Evolutionary conservation across 2,329 filamentous ascomycete genomes (phyloP).

Genomic region (Ceratocystis ficicola): DNA sequence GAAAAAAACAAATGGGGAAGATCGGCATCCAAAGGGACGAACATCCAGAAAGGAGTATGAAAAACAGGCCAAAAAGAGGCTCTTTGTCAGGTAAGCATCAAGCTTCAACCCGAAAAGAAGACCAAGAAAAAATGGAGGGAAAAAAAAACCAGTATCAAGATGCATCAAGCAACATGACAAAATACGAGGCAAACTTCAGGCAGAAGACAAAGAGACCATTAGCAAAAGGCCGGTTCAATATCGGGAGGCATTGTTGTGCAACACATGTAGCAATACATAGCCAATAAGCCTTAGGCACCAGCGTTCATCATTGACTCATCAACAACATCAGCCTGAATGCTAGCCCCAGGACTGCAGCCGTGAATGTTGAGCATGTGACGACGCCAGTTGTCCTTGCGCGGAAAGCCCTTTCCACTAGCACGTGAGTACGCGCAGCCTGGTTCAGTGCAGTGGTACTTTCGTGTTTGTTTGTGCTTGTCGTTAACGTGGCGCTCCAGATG

Average conservation of each 20-base stretch:
- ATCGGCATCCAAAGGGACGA: background rate
- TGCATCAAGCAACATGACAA: background rate
- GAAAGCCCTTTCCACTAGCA: slow-evolving; percentile 45
- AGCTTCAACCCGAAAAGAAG: background rate
- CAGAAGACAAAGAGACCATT: slow-evolving; percentile 5
- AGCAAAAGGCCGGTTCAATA: background rate
- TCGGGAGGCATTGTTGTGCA: background rate
- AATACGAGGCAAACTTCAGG: background rate
- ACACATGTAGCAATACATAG: slow-evolving; percentile 6
- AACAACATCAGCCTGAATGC: slow-evolving; percentile 24
- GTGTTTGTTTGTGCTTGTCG: slow-evolving; percentile 48
- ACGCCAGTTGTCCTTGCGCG: slow-evolving; percentile 51
- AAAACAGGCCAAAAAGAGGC: slow-evolving; percentile 5
- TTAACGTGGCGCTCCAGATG: slow-evolving; percentile 51
- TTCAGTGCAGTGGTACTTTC: slow-evolving; percentile 47
- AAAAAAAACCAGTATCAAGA: background rate
- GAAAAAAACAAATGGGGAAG: background rate
- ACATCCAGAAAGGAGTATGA: background rate
- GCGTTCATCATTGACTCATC: slow-evolving; percentile 17
- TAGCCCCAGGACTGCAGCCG: slow-evolving; percentile 25
- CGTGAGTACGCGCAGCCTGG: slow-evolving; percentile 45
- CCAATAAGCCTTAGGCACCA: background rate
- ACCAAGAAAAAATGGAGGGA: background rate
- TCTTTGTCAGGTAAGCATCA: background rate
- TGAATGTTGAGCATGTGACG: slow-evolving; percentile 52